A percentile compares a stretch with the other conserved stretches of the same genome.
These are phyloP conservation scores for Lepidium sativum DNA, from an alignment of 345 rosid genomes.

Conservation along the genomic window DNA sequence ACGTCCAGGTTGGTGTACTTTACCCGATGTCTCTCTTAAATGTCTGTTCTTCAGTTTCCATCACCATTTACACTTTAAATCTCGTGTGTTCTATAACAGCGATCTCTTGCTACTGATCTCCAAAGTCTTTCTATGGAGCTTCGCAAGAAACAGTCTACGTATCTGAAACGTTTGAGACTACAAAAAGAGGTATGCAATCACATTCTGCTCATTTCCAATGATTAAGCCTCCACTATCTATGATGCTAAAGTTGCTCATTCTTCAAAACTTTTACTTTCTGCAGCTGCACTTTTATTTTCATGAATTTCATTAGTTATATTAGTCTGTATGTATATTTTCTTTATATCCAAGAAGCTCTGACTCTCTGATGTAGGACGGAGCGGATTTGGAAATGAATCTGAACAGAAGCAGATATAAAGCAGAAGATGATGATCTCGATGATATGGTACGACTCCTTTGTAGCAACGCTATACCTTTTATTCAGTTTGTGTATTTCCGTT, in stretches of 20 bases:
- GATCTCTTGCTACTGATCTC: constrained; percentile 92
- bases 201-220: not conserved
- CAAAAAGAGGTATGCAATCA: constrained; percentile 63
- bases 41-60: not conserved
- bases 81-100: constrained; percentile 28
- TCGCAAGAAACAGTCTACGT: constrained; percentile 88
- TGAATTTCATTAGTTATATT: not conserved
- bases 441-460: constrained; percentile 46
- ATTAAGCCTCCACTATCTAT: not conserved
- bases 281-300: not conserved
- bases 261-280: not conserved
- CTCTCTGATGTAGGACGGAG: constrained; percentile 49
- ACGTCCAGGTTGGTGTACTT: constrained; percentile 66
- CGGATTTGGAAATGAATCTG: constrained; percentile 80
- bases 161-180: constrained; percentile 79
- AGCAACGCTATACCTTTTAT: not conserved
- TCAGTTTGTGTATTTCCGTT: not conserved
- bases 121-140: constrained; percentile 87
- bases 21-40: not conserved
- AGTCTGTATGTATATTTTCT: not conserved
- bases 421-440: constrained; percentile 71
- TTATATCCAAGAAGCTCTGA: not conserved
- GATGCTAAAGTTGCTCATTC: not conserved
- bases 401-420: constrained; percentile 51
- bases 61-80: not conserved